A percentile compares a stretch with the other conserved stretches of the same genome.
These are phyloP conservation scores for Saccharomyces hybrid DNA, from an alignment of 1,139 yeast genomes.

Conservation along the genomic window DNA sequence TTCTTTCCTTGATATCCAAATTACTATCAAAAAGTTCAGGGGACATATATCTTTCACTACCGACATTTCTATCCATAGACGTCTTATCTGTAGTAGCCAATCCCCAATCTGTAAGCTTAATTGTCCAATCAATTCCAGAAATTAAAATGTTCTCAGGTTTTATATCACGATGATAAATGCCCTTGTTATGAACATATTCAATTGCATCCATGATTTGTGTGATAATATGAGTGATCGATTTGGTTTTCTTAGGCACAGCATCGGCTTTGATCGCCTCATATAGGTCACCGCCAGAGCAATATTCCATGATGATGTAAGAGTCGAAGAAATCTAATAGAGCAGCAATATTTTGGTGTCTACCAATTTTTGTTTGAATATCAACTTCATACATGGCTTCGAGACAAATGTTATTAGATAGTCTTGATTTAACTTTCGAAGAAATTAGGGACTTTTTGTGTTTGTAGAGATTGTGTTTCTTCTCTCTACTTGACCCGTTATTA, in stretches of 20 bases:
- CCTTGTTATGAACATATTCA: constrained; percentile 62
- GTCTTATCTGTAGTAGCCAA: constrained; percentile 61
- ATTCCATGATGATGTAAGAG: constrained; percentile 74
- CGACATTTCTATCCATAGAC: constrained; percentile 81
- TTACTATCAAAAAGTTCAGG: constrained; percentile 73
- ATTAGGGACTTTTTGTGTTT: constrained; percentile 25
- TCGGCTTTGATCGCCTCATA: constrained; percentile 87
- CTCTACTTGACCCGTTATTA: constrained; percentile 17
- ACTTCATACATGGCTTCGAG: constrained; percentile 78
- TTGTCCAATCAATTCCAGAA: constrained; percentile 64
- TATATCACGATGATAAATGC: constrained; percentile 79
- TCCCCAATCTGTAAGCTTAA: constrained; percentile 89
- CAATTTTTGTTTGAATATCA: constrained; percentile 60
- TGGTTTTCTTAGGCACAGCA: constrained; percentile 69
- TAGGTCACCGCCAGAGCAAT: constrained; percentile 84
- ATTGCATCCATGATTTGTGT: constrained; percentile 71
- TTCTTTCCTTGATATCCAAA: constrained; percentile 34
- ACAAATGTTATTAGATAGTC: constrained; percentile 34
- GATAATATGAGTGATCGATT: constrained; percentile 67
- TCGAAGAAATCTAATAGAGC: constrained; percentile 69
- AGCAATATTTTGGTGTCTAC: constrained; percentile 48
- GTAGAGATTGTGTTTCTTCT: constrained; percentile 19
- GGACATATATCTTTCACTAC: constrained; percentile 94
- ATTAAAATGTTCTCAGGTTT: constrained; percentile 85
- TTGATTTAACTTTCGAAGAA: constrained; percentile 28